phyloP scores from a whole-genome alignment of 441 rosid species.

The Corymbia citriodora region DNA sequence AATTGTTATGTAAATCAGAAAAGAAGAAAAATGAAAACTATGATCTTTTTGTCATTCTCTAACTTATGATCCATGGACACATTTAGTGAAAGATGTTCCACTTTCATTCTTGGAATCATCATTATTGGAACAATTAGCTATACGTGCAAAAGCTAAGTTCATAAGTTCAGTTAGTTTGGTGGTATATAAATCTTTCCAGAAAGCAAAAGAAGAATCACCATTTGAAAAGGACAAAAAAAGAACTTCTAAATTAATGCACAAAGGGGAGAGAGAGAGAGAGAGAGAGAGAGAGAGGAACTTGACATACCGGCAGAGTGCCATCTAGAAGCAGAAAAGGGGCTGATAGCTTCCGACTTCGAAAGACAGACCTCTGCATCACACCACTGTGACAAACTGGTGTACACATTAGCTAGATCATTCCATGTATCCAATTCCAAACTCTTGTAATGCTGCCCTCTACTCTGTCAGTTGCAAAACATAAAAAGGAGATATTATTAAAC shows the following conservation, averaged over 20 bases:
- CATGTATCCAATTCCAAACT: conserved; percentile 75
- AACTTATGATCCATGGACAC: background rate
- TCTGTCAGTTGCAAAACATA: conserved; percentile 24
- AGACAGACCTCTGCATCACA: conserved; percentile 87
- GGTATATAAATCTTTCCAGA: background rate
- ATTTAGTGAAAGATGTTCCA: background rate
- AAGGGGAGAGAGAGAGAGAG: background rate
- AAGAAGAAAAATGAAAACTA: background rate
- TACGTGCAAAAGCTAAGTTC: background rate
- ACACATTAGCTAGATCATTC: conserved; percentile 80
- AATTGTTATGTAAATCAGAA: background rate
- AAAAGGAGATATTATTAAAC: background rate
- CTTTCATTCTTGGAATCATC: background rate
- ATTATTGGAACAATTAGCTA: background rate
- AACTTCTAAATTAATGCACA: background rate
- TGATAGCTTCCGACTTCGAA: conserved; percentile 66
- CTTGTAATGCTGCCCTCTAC: conserved; percentile 24
- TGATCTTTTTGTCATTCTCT: background rate
- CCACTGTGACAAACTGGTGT: conserved; percentile 72
- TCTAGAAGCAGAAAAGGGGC: conserved; percentile 52
- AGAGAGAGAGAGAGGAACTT: background rate
- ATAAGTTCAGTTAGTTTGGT: background rate
- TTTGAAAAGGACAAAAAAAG: background rate
- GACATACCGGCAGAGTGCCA: conserved; percentile 31
- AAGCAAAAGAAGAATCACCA: background rate